Evolutionary conservation across 1,139 yeast genomes (phyloP).

Genomic region (Geotrichum phurueaensis): DNA sequence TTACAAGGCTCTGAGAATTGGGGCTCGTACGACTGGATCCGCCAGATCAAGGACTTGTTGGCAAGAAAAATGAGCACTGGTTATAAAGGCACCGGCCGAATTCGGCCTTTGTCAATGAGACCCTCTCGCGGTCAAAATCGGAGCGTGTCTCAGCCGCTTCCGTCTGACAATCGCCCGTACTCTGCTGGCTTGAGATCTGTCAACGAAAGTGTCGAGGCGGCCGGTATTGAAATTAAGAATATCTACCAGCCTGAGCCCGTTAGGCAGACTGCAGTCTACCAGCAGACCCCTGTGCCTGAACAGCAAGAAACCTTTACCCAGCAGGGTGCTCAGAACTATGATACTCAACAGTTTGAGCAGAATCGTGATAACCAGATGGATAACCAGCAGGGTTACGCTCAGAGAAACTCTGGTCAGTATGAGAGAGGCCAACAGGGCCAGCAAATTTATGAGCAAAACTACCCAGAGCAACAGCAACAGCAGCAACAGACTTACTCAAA

Average conservation of each 20-base stretch:
- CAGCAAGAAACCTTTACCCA: not conserved
- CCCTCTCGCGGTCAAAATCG: conserved; percentile 7
- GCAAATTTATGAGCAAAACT: not conserved
- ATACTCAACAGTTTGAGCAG: not conserved
- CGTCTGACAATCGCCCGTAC: conserved; percentile 2
- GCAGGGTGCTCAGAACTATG: not conserved
- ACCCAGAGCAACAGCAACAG: conserved; percentile 3
- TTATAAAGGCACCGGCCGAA: conserved; percentile 71
- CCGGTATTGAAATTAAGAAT: not conserved
- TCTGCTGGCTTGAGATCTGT: conserved; percentile 2
- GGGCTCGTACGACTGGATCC: conserved; percentile 67
- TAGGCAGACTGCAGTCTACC: not conserved
- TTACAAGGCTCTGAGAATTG: conserved; percentile 46
- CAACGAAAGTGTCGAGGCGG: not conserved
- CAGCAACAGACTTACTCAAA: not conserved
- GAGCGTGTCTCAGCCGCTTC: conserved; percentile 9
- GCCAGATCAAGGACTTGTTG: conserved; percentile 56
- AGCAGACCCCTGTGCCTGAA: not conserved
- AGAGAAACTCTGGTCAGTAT: not conserved
- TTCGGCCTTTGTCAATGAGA: conserved; percentile 1
- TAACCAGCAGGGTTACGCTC: not conserved
- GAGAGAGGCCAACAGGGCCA: not conserved
- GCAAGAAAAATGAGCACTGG: conserved; percentile 63
- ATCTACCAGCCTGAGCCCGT: conserved; percentile 1
- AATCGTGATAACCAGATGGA: not conserved